Percentiles rank a stretch among this genome's conserved stretches.
phyloP scores from a whole-genome alignment of 257 asterid genomes.

The Echites panduratus region DNA sequence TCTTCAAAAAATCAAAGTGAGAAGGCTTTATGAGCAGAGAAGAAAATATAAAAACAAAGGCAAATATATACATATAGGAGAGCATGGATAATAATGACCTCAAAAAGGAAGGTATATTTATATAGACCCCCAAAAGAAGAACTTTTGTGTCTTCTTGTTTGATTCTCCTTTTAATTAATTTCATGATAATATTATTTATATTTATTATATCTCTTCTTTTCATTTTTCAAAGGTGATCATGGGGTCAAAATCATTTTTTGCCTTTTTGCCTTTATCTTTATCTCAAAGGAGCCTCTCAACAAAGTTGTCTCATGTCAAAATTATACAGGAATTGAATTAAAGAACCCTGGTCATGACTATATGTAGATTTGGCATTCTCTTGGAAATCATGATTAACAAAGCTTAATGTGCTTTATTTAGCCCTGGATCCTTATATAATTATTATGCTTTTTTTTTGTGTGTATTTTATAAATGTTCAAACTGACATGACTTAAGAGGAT shows the following conservation, averaged over 20 bases:
- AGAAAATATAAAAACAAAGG: slow-evolving; percentile 16
- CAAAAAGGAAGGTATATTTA: slow-evolving; percentile 33
- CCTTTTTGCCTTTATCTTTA: slow-evolving; percentile 47
- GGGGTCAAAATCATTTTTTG: slow-evolving; percentile 50
- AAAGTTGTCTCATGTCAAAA: slow-evolving; percentile 45
- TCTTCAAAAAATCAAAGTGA: slow-evolving; percentile 30
- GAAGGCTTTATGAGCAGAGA: slow-evolving; percentile 29
- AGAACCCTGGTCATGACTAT: neutral
- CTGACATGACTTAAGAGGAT: too few relatives aligned
- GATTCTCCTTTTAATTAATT: slow-evolving; percentile 3
- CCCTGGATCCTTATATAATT: neutral
- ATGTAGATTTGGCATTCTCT: neutral
- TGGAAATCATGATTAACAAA: neutral
- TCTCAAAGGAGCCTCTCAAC: slow-evolving; percentile 25
- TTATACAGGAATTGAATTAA: slow-evolving; percentile 9
- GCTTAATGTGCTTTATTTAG: neutral
- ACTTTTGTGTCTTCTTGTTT: slow-evolving; percentile 10
- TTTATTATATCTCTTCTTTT: slow-evolving; percentile 1
- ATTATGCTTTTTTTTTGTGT: too few relatives aligned
- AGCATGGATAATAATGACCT: slow-evolving; percentile 37
- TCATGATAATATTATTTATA: slow-evolving; percentile 11
- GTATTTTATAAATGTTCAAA: too few relatives aligned
- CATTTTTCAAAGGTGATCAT: slow-evolving; percentile 48
- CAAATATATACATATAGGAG: neutral
- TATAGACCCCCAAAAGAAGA: slow-evolving; percentile 23